Evolutionary conservation across 768 basidiomycete genomes (phyloP).

Genomic region (Pholiota microspora): DNA sequence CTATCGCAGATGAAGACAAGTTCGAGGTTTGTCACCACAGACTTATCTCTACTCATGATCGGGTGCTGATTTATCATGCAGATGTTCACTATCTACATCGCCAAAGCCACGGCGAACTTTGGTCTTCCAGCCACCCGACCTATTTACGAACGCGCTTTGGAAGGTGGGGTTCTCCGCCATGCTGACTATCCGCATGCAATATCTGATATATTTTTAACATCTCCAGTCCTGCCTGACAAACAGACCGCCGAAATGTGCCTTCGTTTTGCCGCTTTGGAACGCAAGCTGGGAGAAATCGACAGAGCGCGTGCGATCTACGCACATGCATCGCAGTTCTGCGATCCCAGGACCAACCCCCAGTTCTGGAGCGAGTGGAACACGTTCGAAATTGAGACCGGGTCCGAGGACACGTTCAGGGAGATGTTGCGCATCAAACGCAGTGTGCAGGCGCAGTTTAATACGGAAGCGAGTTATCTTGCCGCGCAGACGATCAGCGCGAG

Average conservation of each 20-base stretch:
- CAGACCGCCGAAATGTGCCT: slow-evolving; percentile 98
- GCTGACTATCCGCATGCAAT: neutral
- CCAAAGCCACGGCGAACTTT: slow-evolving; percentile 94
- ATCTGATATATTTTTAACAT: neutral
- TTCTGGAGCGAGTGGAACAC: slow-evolving; percentile 98
- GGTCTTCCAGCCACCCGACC: slow-evolving; percentile 94
- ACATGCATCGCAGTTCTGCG: slow-evolving; percentile 98
- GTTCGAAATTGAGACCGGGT: slow-evolving; percentile 98
- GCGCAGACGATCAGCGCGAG: slow-evolving; percentile 82
- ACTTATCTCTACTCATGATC: neutral
- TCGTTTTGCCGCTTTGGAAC: slow-evolving; percentile 92
- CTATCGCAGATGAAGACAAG: slow-evolving; percentile 87
- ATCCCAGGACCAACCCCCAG: slow-evolving; percentile 84
- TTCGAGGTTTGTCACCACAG: slow-evolving; percentile 68
- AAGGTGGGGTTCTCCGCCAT: slow-evolving; percentile 37
- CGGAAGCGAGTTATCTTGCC: slow-evolving; percentile 89
- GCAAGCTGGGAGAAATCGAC: slow-evolving; percentile 98
- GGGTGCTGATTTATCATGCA: slow-evolving; percentile 26
- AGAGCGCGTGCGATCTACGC: slow-evolving; percentile 95
- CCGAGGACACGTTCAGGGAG: slow-evolving; percentile 96
- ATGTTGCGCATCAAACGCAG: slow-evolving; percentile 96
- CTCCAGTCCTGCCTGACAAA: slow-evolving; percentile 74
- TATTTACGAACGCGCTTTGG: slow-evolving; percentile 94
- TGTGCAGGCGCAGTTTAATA: slow-evolving; percentile 98
- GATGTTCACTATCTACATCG: slow-evolving; percentile 98